phyloP scores from a whole-genome alignment of 2,329 filamentous ascomycete genomes.

The Alternaria sp. region DNA sequence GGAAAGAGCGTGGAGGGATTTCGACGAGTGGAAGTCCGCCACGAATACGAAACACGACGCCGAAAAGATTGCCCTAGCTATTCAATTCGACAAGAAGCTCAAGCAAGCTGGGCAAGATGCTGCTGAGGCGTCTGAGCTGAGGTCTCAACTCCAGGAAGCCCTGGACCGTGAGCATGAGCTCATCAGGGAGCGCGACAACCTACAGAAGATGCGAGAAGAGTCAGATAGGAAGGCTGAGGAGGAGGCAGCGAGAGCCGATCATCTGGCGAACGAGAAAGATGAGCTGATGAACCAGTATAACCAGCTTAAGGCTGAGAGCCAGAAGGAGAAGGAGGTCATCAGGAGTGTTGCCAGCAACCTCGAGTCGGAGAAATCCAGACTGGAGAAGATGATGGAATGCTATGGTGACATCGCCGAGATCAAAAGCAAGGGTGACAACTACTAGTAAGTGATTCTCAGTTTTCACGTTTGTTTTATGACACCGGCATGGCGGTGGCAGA shows the following conservation, averaged over 20 bases:
- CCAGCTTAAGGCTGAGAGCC: conserved; percentile 44
- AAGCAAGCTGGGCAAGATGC: conserved; percentile 60
- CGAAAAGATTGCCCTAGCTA: conserved; percentile 52
- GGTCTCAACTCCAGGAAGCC: conserved; percentile 54
- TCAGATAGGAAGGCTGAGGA: conserved; percentile 47
- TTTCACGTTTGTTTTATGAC: conserved; percentile 30
- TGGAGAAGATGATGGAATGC: conserved; percentile 56
- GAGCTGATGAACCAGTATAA: conserved; percentile 46
- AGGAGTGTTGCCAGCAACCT: conserved; percentile 52
- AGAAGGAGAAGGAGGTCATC: conserved; percentile 51
- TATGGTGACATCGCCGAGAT: conserved; percentile 55
- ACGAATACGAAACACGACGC: conserved; percentile 47
- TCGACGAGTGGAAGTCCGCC: conserved; percentile 56
- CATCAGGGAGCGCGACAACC: conserved; percentile 57
- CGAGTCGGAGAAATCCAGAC: conserved; percentile 53
- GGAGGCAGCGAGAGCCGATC: conserved; percentile 41
- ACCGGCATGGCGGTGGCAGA: conserved; percentile 7
- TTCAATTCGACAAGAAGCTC: conserved; percentile 52
- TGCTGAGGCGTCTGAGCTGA: conserved; percentile 48
- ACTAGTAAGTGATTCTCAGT: conserved; percentile 54
- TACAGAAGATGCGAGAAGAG: conserved; percentile 52
- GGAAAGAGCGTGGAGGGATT: conserved; percentile 47
- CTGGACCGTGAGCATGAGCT: conserved; percentile 58
- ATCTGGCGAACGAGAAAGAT: conserved; percentile 48
- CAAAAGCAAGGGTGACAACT: conserved; percentile 55